Base-by-base conservation (phyloP, 139 green algal genomes). In the Mesotaenium endlicherianum region DNA sequence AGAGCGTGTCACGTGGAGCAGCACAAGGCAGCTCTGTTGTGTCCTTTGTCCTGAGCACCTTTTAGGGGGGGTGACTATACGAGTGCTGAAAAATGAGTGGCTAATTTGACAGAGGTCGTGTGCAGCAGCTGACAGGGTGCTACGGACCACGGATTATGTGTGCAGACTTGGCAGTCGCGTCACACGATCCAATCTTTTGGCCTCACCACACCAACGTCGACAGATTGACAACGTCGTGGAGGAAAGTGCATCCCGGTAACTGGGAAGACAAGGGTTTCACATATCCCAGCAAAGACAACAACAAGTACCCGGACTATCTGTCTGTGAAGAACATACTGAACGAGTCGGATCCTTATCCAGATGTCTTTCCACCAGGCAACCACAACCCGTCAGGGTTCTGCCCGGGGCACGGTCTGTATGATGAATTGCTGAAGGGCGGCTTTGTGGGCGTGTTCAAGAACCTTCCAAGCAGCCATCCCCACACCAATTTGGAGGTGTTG, bases 161-260 rank as follows among this genome's bases (percentile, higher is more conserved):
- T n/a, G n/a, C 60, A 72, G 60, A 72, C 43, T 36, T 72, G 6
- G 60, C 60, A 11, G 60, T 38, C 5, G 41, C 60, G 8, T 36
- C 43, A 36, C 41, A 72, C 60, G 60, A 72, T 14, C 60, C 60
- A 38, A 72, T 72, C 11, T 72, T 72, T 72, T 72, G 60, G 60
- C 60, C 60, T 11, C 60, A 72, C 43, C 60, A 72, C 11, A 72
- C 60, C 8, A 72, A 72, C 43, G 60, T 72, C 60, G 60, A 72
- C 11, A 36, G 60, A 5, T 6, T 72, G 41, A 47, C 43, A 36
- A 11, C 60, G 11, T 72, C 60, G 8, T 72, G 60, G 60, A 36
- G 60, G 11, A 8, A 47, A 6, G 36, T 72, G 6, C 11, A 72
- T 72, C 60, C 60, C 5, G 60, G 60, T 6, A 72, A 72, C 6